Base-by-base conservation (phyloP, 108 stramenopile genomes). In the Pseudonitzschia multiseries region DNA sequence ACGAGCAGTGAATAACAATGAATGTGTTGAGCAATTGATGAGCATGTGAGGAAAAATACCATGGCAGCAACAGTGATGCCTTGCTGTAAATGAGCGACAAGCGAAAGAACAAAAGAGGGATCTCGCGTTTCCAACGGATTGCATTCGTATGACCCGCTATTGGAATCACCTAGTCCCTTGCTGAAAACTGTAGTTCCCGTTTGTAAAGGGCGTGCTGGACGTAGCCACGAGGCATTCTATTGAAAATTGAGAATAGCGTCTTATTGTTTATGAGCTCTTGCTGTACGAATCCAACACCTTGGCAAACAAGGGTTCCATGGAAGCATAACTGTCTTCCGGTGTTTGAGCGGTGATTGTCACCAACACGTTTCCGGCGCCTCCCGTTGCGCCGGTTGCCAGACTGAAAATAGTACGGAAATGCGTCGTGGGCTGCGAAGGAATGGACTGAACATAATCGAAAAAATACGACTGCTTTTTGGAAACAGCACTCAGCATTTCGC, bases 361-460 rank as follows among this genome's bases (percentile, higher is more conserved):
- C 57, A 93, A 69, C 2, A 89, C 86, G 29, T 75, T 70, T n/a
- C 92, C 92, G 28, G 89, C 89, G 13, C 75, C 81, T 41, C 79
- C 83, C 14, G 76, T 83, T 0, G 85, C 82, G 41, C 75, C 85
- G 33, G 69, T 68, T 9, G 79, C 54, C 62, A 93, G 56, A 8
- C 87, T 79, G 59, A 91, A 93, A 42, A 93, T 90, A 0, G 87
- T 88, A 27, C 89, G 74, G 71, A 88, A 91, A 83, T 93, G 93
- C 20, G 81, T 81, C 43, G 65, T 48, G 0, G 76, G 76, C 56
- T 74, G 78, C 8, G 41, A 42, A 6, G 82, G 72, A 28, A 73
- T 67, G 12, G 64, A 64, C 41, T 75, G 78, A 21, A 36, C 36
- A 70, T 83, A 83, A 51, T 83, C 74, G 71, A 91, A 93, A 68